phyloP scores from a whole-genome alignment of 208 protist genomes.

The Crithidia mellificae region DNA sequence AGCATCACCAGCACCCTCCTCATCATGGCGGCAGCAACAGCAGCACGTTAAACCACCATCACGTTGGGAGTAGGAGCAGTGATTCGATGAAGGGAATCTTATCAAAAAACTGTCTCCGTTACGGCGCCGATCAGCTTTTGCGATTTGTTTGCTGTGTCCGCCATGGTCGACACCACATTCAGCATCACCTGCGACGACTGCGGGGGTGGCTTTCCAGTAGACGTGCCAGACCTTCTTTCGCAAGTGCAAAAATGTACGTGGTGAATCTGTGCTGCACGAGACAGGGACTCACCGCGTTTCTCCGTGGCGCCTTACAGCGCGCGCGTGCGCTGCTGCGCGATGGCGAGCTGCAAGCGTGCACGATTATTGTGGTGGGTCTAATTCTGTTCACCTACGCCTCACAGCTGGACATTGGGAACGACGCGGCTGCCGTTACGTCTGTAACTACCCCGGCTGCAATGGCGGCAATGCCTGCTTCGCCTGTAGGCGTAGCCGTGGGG shows the following conservation, averaged over 20 bases:
- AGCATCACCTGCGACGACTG: not conserved
- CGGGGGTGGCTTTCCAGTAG: not conserved
- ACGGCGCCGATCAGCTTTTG: not conserved
- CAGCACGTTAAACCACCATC: not conserved
- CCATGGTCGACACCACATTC: not conserved
- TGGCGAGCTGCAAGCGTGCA: conserved; percentile 38
- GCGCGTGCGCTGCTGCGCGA: not conserved
- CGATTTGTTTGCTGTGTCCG: not conserved
- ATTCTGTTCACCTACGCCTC: conserved; percentile 48
- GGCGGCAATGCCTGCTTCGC: no score
- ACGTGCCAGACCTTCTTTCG: not conserved
- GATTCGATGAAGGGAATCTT: not conserved
- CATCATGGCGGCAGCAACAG: no score
- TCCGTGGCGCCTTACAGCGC: not conserved
- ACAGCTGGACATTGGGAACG: not conserved
- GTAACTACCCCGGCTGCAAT: no score
- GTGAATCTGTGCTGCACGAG: not conserved
- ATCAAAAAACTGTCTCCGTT: not conserved
- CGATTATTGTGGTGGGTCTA: conserved; percentile 41
- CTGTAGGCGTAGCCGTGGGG: no score
- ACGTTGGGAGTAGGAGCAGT: not conserved
- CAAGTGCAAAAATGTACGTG: not conserved
- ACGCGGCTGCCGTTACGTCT: not conserved
- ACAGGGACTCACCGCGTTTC: not conserved
- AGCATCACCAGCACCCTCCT: no score